Evolutionary conservation across 352 stramenopile genomes (phyloP).

Genomic region (Globisporangium spinosum): DNA sequence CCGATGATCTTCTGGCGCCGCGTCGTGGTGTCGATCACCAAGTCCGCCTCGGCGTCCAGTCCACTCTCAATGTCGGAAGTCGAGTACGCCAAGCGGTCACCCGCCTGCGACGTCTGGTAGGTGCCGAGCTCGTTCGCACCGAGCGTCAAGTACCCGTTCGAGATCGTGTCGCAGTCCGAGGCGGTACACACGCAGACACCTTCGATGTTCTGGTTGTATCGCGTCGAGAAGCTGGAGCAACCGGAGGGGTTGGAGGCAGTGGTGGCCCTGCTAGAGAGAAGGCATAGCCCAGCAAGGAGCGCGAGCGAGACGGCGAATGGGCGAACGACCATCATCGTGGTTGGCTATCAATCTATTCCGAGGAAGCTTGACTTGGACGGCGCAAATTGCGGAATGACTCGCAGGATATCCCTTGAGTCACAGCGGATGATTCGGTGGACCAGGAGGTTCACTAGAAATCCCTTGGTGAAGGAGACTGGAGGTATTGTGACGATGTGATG

Average conservation of each 20-base stretch:
- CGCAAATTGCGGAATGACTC: neutral
- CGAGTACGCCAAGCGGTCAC: constrained; percentile 42
- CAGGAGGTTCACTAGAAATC: neutral
- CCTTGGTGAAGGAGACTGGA: neutral
- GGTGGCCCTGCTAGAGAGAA: neutral
- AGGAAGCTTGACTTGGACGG: neutral
- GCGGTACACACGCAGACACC: constrained; percentile 58
- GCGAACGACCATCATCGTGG: constrained; percentile 1
- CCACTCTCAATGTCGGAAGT: constrained; percentile 11
- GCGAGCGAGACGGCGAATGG: neutral
- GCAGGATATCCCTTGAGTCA: neutral
- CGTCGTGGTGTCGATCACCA: constrained; percentile 32
- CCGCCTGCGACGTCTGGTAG: constrained; percentile 45
- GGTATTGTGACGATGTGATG: neutral
- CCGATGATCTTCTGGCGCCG: constrained; percentile 66
- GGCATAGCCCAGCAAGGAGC: neutral
- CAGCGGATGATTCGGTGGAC: neutral
- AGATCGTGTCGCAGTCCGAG: constrained; percentile 32
- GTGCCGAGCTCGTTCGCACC: constrained; percentile 29
- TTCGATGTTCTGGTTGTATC: constrained; percentile 38
- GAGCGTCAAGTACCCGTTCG: constrained; percentile 29
- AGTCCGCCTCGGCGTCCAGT: constrained; percentile 19
- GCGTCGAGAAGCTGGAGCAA: constrained; percentile 31
- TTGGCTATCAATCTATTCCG: neutral
- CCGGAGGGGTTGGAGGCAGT: neutral